Evolutionary conservation across 192 early-diverging fungal species (phyloP).

Genomic region (Chytriomyces sp.): DNA sequence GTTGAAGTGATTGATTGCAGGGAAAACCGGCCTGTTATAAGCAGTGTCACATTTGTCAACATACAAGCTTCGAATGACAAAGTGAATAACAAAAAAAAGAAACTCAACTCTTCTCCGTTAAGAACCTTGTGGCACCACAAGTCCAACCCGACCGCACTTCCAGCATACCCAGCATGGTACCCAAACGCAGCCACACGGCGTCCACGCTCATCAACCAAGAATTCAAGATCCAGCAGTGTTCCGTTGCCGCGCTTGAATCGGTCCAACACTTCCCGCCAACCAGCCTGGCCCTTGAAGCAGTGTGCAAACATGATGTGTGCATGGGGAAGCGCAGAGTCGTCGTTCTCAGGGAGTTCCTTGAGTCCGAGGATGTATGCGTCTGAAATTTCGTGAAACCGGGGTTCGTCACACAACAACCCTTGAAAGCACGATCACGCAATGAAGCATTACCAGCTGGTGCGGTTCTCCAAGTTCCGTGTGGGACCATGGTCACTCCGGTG

Average conservation of each 20-base stretch:
- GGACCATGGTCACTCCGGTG: constrained; percentile 80
- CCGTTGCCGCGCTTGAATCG: constrained; percentile 88
- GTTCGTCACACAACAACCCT: neutral
- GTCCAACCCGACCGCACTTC: constrained; percentile 88
- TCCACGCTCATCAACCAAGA: constrained; percentile 79
- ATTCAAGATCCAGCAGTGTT: constrained; percentile 91
- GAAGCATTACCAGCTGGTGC: constrained; percentile 63
- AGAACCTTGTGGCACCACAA: constrained; percentile 71
- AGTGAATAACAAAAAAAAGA: neutral
- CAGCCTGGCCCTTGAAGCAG: constrained; percentile 95
- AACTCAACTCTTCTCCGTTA: constrained; percentile 27
- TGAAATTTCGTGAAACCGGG: neutral
- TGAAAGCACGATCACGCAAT: neutral
- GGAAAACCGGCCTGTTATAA: constrained; percentile 54
- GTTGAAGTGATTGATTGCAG: constrained; percentile 79
- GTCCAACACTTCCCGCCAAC: constrained; percentile 87
- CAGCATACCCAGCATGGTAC: constrained; percentile 96
- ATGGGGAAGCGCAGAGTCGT: constrained; percentile 85
- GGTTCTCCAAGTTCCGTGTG: constrained; percentile 80
- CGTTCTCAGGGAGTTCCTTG: constrained; percentile 96
- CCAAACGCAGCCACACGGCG: constrained; percentile 95
- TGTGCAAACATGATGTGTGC: constrained; percentile 98
- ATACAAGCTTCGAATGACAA: neutral
- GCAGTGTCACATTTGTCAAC: neutral
- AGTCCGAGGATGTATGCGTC: constrained; percentile 95